These are phyloP conservation scores for Akanthomyces lecanii DNA, from an alignment of 2,329 filamentous ascomycete genomes.

Conservation along the genomic window DNA sequence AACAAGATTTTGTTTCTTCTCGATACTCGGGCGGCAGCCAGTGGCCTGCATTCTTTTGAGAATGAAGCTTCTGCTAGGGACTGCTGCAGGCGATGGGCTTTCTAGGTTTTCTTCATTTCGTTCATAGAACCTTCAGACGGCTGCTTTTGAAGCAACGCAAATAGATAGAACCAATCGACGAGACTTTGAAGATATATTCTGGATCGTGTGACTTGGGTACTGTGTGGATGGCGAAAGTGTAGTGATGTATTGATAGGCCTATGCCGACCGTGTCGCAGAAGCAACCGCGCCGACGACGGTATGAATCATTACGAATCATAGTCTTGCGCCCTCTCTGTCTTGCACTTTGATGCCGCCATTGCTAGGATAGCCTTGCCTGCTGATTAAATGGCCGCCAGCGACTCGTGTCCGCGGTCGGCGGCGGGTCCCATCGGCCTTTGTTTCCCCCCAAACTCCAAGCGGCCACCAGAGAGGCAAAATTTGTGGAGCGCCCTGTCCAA, in stretches of 20 bases:
- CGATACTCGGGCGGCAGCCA: constrained; percentile 14
- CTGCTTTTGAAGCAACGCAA: not conserved
- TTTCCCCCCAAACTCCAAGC: not conserved
- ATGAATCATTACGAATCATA: not conserved
- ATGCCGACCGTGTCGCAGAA: not conserved
- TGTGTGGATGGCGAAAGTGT: not conserved
- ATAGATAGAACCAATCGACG: constrained; percentile 14
- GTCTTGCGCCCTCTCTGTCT: not conserved
- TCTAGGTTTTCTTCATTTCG: not conserved
- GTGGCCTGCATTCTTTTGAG: not conserved
- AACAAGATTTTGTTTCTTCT: constrained; percentile 12
- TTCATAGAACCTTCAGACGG: constrained; percentile 1
- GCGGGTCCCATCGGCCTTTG: constrained; percentile 15
- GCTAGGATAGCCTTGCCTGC: not conserved
- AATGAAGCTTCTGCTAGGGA: constrained; percentile 6
- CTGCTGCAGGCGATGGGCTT: constrained; percentile 15
- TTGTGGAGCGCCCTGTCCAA: constrained; percentile 14
- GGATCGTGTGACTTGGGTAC: not conserved
- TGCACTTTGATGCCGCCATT: not conserved
- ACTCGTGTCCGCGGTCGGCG: constrained; percentile 14
- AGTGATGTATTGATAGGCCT: too few relatives aligned
- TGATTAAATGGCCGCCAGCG: constrained; percentile 10
- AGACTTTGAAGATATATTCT: constrained; percentile 1
- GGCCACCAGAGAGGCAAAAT: constrained; percentile 1
- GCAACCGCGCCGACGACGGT: not conserved